Evolutionary conservation across 768 basidiomycete genomes (phyloP).

Genomic region (Mycena galopus): DNA sequence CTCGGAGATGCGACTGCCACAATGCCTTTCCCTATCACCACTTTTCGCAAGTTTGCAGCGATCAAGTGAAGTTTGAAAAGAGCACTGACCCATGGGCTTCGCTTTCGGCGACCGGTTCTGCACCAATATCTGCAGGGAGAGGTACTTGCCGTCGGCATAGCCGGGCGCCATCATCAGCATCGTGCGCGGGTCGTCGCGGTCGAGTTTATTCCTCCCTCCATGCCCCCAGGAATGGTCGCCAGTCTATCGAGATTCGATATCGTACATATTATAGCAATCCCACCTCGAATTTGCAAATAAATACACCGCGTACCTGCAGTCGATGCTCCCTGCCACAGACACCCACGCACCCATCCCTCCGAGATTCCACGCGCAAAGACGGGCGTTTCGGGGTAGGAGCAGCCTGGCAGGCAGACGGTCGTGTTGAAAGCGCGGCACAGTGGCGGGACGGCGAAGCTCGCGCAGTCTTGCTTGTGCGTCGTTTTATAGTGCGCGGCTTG

Average conservation of each 20-base stretch:
- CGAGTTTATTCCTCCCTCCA: background rate
- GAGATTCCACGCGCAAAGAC: slow-evolving; percentile 14
- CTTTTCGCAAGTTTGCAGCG: background rate
- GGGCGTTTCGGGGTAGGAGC: slow-evolving; percentile 21
- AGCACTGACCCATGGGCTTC: slow-evolving; percentile 20
- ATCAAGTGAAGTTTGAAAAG: background rate
- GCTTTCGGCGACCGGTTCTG: slow-evolving; percentile 23
- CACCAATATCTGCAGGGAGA: slow-evolving; percentile 11
- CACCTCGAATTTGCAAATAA: background rate
- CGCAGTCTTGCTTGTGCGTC: slow-evolving; percentile 28
- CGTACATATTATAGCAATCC: too few species aligned
- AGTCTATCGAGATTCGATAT: background rate
- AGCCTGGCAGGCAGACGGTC: slow-evolving; percentile 24
- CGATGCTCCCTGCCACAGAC: slow-evolving; percentile 19
- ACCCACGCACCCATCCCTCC: slow-evolving; percentile 32
- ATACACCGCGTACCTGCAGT: slow-evolving; percentile 21
- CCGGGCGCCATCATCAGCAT: slow-evolving; percentile 17
- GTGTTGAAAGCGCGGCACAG: slow-evolving; percentile 31
- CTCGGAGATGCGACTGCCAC: slow-evolving; percentile 12
- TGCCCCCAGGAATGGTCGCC: slow-evolving; percentile 4
- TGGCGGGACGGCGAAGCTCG: slow-evolving; percentile 25
- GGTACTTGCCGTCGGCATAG: slow-evolving; percentile 16
- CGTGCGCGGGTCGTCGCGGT: background rate
- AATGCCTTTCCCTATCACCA: slow-evolving; percentile 18
- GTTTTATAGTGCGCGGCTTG: slow-evolving; percentile 28